phyloP scores from a whole-genome alignment of 257 asterid species.

The Salvia miltiorrhiza region DNA sequence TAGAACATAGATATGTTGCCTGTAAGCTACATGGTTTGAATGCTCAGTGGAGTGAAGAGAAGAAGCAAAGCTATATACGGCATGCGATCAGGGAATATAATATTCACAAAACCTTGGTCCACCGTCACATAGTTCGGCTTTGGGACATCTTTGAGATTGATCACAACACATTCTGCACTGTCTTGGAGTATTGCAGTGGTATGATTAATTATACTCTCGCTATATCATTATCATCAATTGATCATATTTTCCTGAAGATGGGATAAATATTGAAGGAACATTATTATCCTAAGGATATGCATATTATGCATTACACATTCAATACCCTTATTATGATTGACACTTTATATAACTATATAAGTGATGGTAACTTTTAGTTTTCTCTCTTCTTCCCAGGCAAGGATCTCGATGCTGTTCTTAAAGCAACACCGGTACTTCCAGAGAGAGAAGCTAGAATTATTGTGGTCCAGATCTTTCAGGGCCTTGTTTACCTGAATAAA shows the following conservation, averaged over 20 bases:
- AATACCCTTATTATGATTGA: not conserved
- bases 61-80: slow-evolving; percentile 93
- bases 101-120: slow-evolving; percentile 91
- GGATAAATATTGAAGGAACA: not conserved
- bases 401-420: slow-evolving; percentile 96
- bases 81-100: slow-evolving; percentile 99
- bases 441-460: slow-evolving; percentile 92
- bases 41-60: slow-evolving; percentile 99
- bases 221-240: slow-evolving; percentile 1
- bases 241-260: not conserved
- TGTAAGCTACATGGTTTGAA: slow-evolving; percentile 97
- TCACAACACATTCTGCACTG: slow-evolving; percentile 93
- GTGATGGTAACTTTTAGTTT: not conserved
- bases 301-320: not conserved
- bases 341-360: not conserved
- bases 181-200: slow-evolving; percentile 98
- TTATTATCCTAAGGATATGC: not conserved
- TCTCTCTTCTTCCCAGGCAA: slow-evolving; percentile 52
- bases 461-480: slow-evolving; percentile 88
- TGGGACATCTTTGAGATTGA: slow-evolving; percentile 99
- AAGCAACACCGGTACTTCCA: slow-evolving; percentile 79
- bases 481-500: slow-evolving; percentile 90
- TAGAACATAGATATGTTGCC: slow-evolving; percentile 93
- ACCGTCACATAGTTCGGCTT: slow-evolving; percentile 90
- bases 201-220: slow-evolving; percentile 21